Conservation (phyloP, 495 filamentous ascomycete genomes). For the Neurospora tetraspora region DNA sequence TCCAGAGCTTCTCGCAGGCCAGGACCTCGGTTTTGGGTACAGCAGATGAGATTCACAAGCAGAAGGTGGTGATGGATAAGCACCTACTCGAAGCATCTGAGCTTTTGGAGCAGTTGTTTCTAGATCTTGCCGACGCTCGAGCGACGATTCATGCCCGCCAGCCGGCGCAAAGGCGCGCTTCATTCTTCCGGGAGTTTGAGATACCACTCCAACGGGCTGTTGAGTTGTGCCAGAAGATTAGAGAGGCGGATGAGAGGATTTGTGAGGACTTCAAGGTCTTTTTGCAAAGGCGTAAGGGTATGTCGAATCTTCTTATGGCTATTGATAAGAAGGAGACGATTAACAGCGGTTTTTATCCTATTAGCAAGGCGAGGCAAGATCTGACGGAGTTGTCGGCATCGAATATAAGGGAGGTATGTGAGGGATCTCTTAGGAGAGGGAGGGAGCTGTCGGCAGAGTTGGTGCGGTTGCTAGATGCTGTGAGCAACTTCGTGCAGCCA, state of each 20-base stretch:
- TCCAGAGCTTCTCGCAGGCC: not conserved
- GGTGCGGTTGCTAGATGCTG: not conserved
- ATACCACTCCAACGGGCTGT: too few relatives aligned
- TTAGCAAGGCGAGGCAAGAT: not conserved
- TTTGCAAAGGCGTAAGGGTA: not conserved
- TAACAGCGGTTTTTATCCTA: not conserved
- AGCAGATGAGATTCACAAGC: not conserved
- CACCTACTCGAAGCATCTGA: not conserved
- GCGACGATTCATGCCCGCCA: not conserved
- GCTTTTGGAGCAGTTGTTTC: accelerated
- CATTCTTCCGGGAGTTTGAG: not conserved
- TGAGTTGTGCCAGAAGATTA: not conserved
- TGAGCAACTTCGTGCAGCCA: not conserved
- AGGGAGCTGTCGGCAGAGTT: not conserved
- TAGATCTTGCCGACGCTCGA: not conserved
- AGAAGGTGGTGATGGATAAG: not conserved
- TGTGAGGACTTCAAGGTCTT: not conserved
- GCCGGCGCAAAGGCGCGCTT: not conserved
- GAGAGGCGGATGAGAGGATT: accelerated
- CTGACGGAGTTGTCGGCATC: not conserved
- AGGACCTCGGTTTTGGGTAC: not conserved
- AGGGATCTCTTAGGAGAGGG: not conserved
- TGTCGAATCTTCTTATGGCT: not conserved
- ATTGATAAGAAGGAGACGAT: not conserved
- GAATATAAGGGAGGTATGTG: not conserved